Percentiles rank a stretch among this genome's conserved stretches.
Conservation (phyloP, 768 basidiomycete genomes). For the Arthromyces matolae region DNA sequence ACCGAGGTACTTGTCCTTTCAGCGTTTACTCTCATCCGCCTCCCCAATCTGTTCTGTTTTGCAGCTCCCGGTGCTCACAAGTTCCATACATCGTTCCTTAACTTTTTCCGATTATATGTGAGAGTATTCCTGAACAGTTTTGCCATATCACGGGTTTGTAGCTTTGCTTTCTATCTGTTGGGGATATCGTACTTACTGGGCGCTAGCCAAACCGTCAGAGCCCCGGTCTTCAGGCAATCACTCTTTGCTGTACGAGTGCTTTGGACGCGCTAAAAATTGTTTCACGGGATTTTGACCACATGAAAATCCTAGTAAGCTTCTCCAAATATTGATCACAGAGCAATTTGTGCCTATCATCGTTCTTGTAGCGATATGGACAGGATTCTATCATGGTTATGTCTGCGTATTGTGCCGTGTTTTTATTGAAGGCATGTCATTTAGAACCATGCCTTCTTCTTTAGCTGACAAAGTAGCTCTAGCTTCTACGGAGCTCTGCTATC, state of each 20-base stretch:
- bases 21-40: too few species aligned
- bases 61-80: conserved; percentile 67
- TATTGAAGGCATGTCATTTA: conserved; percentile 58
- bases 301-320: conserved; percentile 66
- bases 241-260: conserved; percentile 72
- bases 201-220: conserved; percentile 50
- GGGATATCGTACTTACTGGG: neutral
- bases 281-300: conserved; percentile 65
- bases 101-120: conserved; percentile 73
- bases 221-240: conserved; percentile 65
- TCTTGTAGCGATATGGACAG: conserved; percentile 70
- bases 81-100: conserved; percentile 75
- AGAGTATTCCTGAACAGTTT: conserved; percentile 83
- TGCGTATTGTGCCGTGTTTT: conserved; percentile 78
- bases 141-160: conserved; percentile 55
- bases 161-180: neutral
- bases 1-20: conserved; percentile 51
- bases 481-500: conserved; percentile 63
- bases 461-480: conserved; percentile 35
- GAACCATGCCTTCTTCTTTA: neutral
- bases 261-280: conserved; percentile 68
- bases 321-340: neutral
- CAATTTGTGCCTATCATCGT: neutral
- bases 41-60: too few species aligned
- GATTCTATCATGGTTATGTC: conserved; percentile 85